Base-by-base conservation (phyloP, 495 filamentous ascomycete genomes). In the Recurvomyces mirabilis region DNA sequence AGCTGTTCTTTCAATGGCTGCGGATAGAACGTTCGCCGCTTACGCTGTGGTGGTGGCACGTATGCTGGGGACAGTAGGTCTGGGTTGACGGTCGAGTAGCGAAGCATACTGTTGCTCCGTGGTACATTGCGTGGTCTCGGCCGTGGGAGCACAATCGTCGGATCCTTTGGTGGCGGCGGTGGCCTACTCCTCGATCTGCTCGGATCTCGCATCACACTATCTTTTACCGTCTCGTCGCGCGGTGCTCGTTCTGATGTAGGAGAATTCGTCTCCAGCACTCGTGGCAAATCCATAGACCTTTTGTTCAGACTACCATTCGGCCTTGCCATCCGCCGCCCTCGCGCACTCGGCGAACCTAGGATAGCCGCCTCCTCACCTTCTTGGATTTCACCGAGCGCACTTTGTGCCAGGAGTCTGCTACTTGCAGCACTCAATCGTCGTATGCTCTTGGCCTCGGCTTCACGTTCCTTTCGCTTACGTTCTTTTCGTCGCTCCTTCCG, bases 141-240 rank as follows among this genome's bases (percentile, higher is more conserved):
- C 30, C 51, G 33, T 10, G 41, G 6, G 0, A 46, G 26, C 5
- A 26, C 21, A 13, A 24, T 15, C n/a, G 13, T 39, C 15, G 43
- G 73, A 56, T 94, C 87, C 60, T 94, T 94, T 1, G 87, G 87
- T 38, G 87, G 87, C 11, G 80, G 84, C 37, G 79, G 65, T n/a
- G 87, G 87, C 29, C 79, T 49, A 28, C 49, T 53, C 3, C 46
- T 23, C 9, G 54, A 56, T 32, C 49, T 19, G 41, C 54, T 56
- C 5, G 33, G 20, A 10, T 39, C 29, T 12, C 50, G 40, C 13
- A 37, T 28, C 15, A 7, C 39, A 25, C 5, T 19, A n/a, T 5
- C 2, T 12, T 10, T 19, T 17, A n/a, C n/a, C 33, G 18, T 34
- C 12, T 37, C 30, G n/a, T n/a, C 26, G n/a, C 21, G n/a, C 28